Percentiles rank a stretch among this genome's conserved stretches.
Conservation (phyloP, 495 filamentous ascomycete species). For the Hyaloscypha bicolor region DNA sequence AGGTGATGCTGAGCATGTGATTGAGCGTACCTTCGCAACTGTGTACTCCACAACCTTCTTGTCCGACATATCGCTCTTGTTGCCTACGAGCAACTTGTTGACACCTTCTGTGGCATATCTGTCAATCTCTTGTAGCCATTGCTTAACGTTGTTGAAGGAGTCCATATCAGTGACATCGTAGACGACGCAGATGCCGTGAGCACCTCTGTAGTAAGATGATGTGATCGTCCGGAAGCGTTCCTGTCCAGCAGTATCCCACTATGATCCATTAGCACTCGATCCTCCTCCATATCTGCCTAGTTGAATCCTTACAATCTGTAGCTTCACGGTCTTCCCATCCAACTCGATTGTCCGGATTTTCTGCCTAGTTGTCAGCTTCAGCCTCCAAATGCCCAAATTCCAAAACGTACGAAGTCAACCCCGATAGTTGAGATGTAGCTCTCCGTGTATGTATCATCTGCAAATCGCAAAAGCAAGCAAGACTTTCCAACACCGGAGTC, state of each 20-base stretch:
- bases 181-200: conserved; percentile 98
- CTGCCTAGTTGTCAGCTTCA: conserved; percentile 49
- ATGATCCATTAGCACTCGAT: conserved; percentile 2
- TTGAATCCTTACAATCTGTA: conserved; percentile 82
- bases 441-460: conserved; percentile 99
- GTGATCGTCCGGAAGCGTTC: conserved; percentile 99
- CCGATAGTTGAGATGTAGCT: conserved; percentile 99
- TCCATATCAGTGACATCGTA: conserved; percentile 99
- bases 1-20: conserved; percentile 28
- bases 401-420: conserved; percentile 87
- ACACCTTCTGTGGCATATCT: conserved; percentile 98
- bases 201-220: conserved; percentile 97
- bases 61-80: conserved; percentile 99
- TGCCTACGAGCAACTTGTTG: conserved; percentile 97
- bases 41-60: conserved; percentile 99
- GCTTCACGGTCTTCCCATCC: conserved; percentile 98
- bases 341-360: conserved; percentile 99
- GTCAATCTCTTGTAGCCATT: conserved; percentile 99
- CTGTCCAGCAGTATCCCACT: conserved; percentile 99
- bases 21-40: conserved; percentile 82
- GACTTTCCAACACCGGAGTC: conserved; percentile 99
- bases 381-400: conserved; percentile 11
- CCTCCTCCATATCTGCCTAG: background rate
- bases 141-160: conserved; percentile 99
- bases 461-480: conserved; percentile 94